Evolutionary conservation across 208 protist genomes (phyloP).

Genomic region (Trypanosoma congolense): DNA sequence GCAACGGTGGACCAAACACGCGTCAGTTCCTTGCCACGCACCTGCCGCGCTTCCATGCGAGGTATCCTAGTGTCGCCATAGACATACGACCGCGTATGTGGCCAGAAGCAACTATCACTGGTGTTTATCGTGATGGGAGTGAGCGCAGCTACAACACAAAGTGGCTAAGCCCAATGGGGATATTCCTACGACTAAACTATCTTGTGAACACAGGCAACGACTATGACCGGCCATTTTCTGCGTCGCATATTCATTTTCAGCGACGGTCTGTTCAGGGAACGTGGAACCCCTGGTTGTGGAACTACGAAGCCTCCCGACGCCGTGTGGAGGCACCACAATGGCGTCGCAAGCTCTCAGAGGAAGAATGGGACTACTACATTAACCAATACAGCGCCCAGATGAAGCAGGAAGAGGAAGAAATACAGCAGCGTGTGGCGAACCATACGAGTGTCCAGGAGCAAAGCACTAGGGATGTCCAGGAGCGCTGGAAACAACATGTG

Average conservation of each 20-base stretch:
- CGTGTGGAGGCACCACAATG: slow-evolving; percentile 38
- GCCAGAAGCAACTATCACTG: slow-evolving; percentile 74
- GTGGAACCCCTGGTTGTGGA: slow-evolving; percentile 84
- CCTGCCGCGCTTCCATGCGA: slow-evolving; percentile 60
- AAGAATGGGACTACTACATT: slow-evolving; percentile 79
- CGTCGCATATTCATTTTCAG: slow-evolving; percentile 55
- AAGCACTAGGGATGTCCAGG: slow-evolving; percentile 57
- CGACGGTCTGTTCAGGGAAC: slow-evolving; percentile 67
- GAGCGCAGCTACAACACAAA: slow-evolving; percentile 50
- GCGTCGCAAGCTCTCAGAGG: slow-evolving; percentile 63
- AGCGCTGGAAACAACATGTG: slow-evolving; percentile 74
- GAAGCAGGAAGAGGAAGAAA: slow-evolving; percentile 71
- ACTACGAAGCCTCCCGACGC: slow-evolving; percentile 43
- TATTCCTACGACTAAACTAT: slow-evolving; percentile 56
- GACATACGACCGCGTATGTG: slow-evolving; percentile 72
- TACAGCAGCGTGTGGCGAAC: slow-evolving; percentile 37
- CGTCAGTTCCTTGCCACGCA: slow-evolving; percentile 77
- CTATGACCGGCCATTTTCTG: slow-evolving; percentile 54
- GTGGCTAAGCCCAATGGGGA: slow-evolving; percentile 69
- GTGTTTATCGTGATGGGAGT: slow-evolving; percentile 80
- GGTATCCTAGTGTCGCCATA: slow-evolving; percentile 70
- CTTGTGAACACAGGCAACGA: slow-evolving; percentile 82
- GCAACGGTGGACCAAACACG: slow-evolving; percentile 50
- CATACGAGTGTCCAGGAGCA: slow-evolving; percentile 55
- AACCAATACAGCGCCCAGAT: slow-evolving; percentile 70